phyloP scores from a whole-genome alignment of 495 filamentous ascomycete species.

The Penicilliopsis zonata region DNA sequence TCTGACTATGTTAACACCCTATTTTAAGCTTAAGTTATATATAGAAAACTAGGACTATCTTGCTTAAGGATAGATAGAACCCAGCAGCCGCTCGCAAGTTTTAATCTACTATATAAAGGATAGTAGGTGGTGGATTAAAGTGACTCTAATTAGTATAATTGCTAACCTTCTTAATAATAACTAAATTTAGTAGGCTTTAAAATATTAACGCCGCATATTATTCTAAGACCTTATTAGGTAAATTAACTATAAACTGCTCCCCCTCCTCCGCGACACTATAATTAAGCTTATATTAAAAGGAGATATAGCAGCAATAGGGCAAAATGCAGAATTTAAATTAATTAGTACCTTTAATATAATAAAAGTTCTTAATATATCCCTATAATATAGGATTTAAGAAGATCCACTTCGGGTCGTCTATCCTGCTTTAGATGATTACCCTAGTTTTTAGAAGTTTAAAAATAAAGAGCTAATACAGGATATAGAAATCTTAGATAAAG shows the following conservation, averaged over 20 bases:
- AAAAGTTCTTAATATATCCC: constrained; percentile 1
- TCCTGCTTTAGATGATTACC: constrained; percentile 6
- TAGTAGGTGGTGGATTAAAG: constrained; percentile 8
- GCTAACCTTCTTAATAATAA: constrained; percentile 1
- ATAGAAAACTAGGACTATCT: constrained; percentile 6
- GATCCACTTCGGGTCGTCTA: constrained; percentile 10
- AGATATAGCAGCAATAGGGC: neutral
- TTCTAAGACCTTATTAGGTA: constrained; percentile 4
- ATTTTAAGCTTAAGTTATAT: constrained; percentile 8
- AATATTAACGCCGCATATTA: constrained; percentile 5
- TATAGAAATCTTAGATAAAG: constrained; percentile 6
- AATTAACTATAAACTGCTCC: constrained; percentile 5
- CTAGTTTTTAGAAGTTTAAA: constrained; percentile 6
- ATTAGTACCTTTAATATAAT: no score
- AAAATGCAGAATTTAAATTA: neutral
- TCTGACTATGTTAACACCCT: constrained; percentile 1
- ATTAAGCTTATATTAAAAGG: constrained; percentile 10
- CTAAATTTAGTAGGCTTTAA: constrained; percentile 3
- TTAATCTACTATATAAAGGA: constrained; percentile 4
- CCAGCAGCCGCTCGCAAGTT: constrained; percentile 5
- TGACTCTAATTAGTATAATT: constrained; percentile 3
- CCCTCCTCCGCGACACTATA: constrained; percentile 11
- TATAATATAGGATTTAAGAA: constrained; percentile 8
- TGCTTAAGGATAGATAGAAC: constrained; percentile 6
- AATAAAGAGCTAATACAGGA: constrained; percentile 4